Evolutionary conservation across 2,329 filamentous ascomycete genomes (phyloP).

Genomic region (Anthostomella pinea): DNA sequence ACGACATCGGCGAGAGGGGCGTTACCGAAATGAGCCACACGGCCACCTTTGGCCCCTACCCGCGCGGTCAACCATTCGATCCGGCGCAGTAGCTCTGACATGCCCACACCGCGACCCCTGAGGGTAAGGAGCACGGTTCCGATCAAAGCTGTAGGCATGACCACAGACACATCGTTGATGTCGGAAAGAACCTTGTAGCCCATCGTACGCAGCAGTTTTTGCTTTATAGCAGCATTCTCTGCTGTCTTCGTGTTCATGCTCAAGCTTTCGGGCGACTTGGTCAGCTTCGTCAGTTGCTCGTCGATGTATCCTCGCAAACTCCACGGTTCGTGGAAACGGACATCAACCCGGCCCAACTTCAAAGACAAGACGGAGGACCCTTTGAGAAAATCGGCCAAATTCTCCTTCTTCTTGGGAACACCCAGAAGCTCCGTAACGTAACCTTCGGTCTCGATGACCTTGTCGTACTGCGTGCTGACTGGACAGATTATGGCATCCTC

Average conservation of each 20-base stretch:
- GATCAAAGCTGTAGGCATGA: slow-evolving; percentile 96
- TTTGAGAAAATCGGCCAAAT: slow-evolving; percentile 83
- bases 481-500: slow-evolving; percentile 91
- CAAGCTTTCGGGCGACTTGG: slow-evolving; percentile 46
- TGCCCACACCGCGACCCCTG: slow-evolving; percentile 86
- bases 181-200: slow-evolving; percentile 91
- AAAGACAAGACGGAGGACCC: slow-evolving; percentile 83
- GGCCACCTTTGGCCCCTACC: slow-evolving; percentile 80
- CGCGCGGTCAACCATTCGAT: slow-evolving; percentile 87
- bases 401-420: slow-evolving; percentile 93
- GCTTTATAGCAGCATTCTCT: slow-evolving; percentile 53
- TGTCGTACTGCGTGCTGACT: slow-evolving; percentile 97
- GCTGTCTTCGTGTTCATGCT: slow-evolving; percentile 46
- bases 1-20: slow-evolving; percentile 78
- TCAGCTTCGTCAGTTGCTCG: slow-evolving; percentile 64
- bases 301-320: slow-evolving; percentile 79
- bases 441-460: slow-evolving; percentile 95
- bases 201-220: slow-evolving; percentile 77
- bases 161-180: slow-evolving; percentile 93
- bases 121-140: slow-evolving; percentile 91
- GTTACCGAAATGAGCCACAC: slow-evolving; percentile 89
- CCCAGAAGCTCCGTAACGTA: slow-evolving; percentile 94
- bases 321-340: slow-evolving; percentile 96
- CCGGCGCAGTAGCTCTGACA: slow-evolving; percentile 76
- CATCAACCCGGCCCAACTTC: slow-evolving; percentile 86